Conservation (phyloP, 176 grass and related monocot species). For the Eragrostis nindensis region DNA sequence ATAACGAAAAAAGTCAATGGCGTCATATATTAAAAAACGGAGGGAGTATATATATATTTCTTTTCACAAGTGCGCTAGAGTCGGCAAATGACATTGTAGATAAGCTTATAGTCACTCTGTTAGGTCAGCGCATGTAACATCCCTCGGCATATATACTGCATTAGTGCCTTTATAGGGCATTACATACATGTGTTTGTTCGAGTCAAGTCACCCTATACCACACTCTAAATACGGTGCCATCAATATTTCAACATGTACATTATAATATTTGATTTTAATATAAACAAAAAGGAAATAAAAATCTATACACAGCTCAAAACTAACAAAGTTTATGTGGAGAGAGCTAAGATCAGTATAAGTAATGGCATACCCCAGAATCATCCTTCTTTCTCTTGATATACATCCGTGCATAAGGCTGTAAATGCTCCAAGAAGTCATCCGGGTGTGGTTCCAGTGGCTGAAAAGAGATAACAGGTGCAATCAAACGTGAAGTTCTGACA, state of each 20-base stretch:
- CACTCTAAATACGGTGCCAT: background rate
- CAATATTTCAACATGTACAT: background rate
- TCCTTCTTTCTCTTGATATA: conserved; percentile 24
- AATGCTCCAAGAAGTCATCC: background rate
- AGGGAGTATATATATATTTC: too few species aligned
- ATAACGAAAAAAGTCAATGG: too few species aligned
- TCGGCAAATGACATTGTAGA: background rate
- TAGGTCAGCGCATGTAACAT: background rate
- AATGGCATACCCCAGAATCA: background rate
- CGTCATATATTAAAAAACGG: too few species aligned
- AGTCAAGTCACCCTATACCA: background rate
- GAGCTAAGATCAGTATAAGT: background rate
- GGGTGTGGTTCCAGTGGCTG: conserved; percentile 5
- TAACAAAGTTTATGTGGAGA: background rate
- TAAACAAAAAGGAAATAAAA: background rate
- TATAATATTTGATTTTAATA: background rate
- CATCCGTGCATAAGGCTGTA: background rate
- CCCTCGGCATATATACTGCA: background rate
- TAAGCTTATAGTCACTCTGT: background rate
- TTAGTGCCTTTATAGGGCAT: too few species aligned
- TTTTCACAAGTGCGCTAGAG: background rate
- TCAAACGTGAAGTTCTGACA: background rate
- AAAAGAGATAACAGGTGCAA: background rate
- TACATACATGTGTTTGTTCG: background rate
- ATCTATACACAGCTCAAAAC: too few species aligned